These are phyloP conservation scores for Carex parvula DNA, from an alignment of 176 grass and related monocot genomes.

Conservation along the genomic window DNA sequence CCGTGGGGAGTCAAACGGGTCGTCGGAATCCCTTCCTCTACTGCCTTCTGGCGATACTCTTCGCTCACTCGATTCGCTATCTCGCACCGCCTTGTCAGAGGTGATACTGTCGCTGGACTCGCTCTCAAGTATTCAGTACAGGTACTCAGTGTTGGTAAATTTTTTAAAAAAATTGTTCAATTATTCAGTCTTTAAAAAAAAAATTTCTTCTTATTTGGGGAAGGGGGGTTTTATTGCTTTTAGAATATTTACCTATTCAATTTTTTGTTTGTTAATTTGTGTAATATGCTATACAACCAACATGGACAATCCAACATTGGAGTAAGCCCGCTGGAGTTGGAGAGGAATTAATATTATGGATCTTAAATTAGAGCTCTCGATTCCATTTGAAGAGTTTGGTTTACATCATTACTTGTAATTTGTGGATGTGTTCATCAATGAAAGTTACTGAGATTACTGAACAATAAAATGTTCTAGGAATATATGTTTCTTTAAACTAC, in stretches of 20 bases:
- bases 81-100: conserved; percentile 56
- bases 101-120: conserved; percentile 62
- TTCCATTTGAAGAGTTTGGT: neutral
- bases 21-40: conserved; percentile 52
- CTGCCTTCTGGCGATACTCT: conserved; percentile 65
- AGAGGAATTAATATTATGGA: neutral
- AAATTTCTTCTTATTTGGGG: too few relatives aligned
- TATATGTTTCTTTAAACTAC: neutral
- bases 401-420: neutral
- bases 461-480: neutral
- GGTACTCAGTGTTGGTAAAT: too few relatives aligned
- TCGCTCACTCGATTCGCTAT: conserved; percentile 65
- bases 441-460: neutral
- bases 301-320: neutral
- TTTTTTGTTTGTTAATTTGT: neutral
- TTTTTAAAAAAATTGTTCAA: too few relatives aligned
- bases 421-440: neutral
- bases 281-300: neutral
- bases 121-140: conserved; percentile 90
- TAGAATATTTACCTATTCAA: too few relatives aligned
- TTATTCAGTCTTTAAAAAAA: too few relatives aligned
- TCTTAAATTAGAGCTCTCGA: neutral
- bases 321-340: neutral
- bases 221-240: too few relatives aligned
- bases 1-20: conserved; percentile 67